phyloP scores from a whole-genome alignment of 2,329 filamentous ascomycete genomes.

The Aspergillus flavus region DNA sequence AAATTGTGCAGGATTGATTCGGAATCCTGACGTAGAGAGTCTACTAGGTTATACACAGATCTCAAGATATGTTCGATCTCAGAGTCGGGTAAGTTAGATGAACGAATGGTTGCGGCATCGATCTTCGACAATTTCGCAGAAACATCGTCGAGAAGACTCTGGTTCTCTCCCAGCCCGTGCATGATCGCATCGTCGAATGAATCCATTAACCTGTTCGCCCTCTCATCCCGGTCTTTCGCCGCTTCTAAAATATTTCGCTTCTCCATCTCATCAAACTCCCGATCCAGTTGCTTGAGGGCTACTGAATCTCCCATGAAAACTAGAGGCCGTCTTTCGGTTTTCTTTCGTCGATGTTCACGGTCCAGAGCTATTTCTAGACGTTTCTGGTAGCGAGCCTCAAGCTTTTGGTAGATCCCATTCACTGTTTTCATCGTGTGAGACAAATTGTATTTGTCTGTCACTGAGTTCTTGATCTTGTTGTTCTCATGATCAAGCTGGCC shows the following conservation, averaged over 20 bases:
- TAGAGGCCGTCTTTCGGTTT: slow-evolving; percentile 54
- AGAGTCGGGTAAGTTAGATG: slow-evolving; percentile 36
- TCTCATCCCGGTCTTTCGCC: slow-evolving; percentile 51
- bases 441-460: slow-evolving; percentile 36
- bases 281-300: slow-evolving; percentile 53
- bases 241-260: slow-evolving; percentile 53
- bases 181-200: slow-evolving; percentile 55
- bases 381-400: slow-evolving; percentile 54
- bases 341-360: slow-evolving; percentile 57
- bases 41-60: slow-evolving; percentile 40
- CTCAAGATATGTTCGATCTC: slow-evolving; percentile 43
- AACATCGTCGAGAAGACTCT: slow-evolving; percentile 53
- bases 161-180: slow-evolving; percentile 54
- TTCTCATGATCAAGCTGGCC: slow-evolving; percentile 45
- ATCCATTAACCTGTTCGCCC: slow-evolving; percentile 54
- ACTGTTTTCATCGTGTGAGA: slow-evolving; percentile 50
- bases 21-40: slow-evolving; percentile 46
- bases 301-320: slow-evolving; percentile 55
- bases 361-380: slow-evolving; percentile 54
- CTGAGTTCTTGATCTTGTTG: slow-evolving; percentile 35
- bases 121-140: slow-evolving; percentile 45
- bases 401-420: slow-evolving; percentile 49
- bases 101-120: slow-evolving; percentile 35
- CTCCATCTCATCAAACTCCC: slow-evolving; percentile 55
- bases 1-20: slow-evolving; percentile 51